phyloP scores from a whole-genome alignment of 148 eudicot genomes.

The Pouteria glomerata region DNA sequence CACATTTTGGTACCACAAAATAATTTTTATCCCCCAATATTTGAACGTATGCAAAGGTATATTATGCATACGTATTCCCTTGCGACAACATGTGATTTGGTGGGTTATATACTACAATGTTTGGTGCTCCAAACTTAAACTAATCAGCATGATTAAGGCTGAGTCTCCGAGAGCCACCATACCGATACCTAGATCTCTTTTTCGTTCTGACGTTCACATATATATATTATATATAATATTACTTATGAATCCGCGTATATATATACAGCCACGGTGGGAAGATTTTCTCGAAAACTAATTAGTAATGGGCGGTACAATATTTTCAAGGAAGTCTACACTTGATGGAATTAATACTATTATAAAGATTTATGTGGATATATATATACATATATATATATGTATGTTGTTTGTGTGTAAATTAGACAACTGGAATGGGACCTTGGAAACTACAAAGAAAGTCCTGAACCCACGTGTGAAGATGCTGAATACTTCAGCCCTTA shows the following conservation, averaged over 20 bases:
- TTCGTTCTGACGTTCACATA: neutral
- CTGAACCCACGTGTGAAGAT: conserved; percentile 28
- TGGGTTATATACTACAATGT: neutral
- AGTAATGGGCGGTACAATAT: neutral
- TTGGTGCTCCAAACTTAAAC: neutral
- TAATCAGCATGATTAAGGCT: conserved; percentile 25
- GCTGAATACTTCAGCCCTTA: conserved; percentile 18
- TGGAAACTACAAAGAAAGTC: conserved; percentile 29
- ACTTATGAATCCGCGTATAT: no score
- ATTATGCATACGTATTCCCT: neutral
- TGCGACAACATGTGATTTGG: conserved; percentile 28
- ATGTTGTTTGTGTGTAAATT: neutral
- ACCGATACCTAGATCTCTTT: conserved; percentile 12
- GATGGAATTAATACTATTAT: neutral
- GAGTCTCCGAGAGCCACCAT: no score
- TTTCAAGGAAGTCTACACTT: neutral
- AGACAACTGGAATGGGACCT: conserved; percentile 23
- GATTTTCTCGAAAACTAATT: neutral
- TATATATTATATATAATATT: no score
- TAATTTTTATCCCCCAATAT: neutral
- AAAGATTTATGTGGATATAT: neutral
- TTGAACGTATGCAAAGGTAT: neutral
- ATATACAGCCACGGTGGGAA: conserved; percentile 5
- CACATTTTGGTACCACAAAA: neutral
- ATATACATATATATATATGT: neutral